phyloP scores from a whole-genome alignment of 1,284 basidiomycete species.

The Ceratobasidium sp. region DNA sequence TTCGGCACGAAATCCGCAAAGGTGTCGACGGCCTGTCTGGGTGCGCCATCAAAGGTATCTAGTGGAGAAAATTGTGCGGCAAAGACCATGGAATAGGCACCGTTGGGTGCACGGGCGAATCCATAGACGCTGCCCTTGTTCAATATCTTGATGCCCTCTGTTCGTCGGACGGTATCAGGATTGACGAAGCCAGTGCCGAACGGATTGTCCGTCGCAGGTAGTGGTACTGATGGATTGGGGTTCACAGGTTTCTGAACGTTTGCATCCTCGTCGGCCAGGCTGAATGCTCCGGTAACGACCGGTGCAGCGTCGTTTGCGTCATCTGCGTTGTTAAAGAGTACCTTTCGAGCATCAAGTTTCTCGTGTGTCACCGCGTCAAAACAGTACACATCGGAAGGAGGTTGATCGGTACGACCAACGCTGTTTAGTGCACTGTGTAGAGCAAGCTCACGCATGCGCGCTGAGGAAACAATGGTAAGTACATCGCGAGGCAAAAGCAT shows the following conservation, averaged over 20 bases:
- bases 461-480: background rate
- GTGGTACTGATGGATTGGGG: background rate
- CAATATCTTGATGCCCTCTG: background rate
- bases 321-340: background rate
- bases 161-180: background rate
- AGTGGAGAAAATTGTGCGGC: background rate
- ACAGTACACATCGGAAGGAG: background rate
- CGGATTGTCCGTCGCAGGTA: background rate
- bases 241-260: background rate
- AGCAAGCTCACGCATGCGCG: background rate
- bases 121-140: background rate
- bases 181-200: background rate
- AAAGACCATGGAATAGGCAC: background rate
- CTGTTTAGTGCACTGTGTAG: background rate
- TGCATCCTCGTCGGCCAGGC: background rate
- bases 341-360: background rate
- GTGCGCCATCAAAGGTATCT: background rate
- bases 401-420: background rate
- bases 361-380: conserved; percentile 3
- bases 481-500: background rate
- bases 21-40: background rate
- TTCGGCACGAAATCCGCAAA: background rate
- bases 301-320: background rate
- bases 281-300: background rate
- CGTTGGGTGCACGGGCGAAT: background rate